phyloP scores from a whole-genome alignment of 805 yeast species.

The Metschnikowia lochheadii region DNA sequence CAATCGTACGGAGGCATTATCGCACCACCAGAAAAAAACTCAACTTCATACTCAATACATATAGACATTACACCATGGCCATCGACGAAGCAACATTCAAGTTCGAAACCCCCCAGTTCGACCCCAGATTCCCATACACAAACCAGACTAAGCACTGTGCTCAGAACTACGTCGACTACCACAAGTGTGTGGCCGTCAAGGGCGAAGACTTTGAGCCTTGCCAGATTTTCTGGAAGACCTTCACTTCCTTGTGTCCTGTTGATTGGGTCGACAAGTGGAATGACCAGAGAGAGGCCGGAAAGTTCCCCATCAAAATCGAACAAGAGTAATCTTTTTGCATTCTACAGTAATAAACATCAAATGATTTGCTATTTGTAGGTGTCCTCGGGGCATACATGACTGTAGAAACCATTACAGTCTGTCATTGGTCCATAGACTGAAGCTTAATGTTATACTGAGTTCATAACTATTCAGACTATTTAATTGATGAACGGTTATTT shows the following conservation, averaged over 20 bases:
- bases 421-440: too few species aligned
- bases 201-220: constrained; percentile 99
- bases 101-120: constrained; percentile 39
- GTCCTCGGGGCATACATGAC: too few species aligned
- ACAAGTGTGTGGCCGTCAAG: constrained; percentile 92
- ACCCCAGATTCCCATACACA: constrained; percentile 71
- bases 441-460: too few species aligned
- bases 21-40: constrained; percentile 12
- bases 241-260: constrained; percentile 77
- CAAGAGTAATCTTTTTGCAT: constrained; percentile 11
- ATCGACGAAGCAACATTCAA: constrained; percentile 38
- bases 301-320: constrained; percentile 39
- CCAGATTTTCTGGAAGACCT: constrained; percentile 88
- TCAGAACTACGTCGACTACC: constrained; percentile 96
- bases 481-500: too few species aligned
- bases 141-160: constrained; percentile 99
- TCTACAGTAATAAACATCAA: constrained; percentile 3
- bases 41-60: neutral
- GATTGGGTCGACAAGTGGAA: constrained; percentile 88
- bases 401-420: too few species aligned
- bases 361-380: neutral
- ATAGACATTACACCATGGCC: constrained; percentile 24
- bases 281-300: constrained; percentile 66
- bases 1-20: constrained; percentile 22
- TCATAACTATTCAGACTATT: too few species aligned